A percentile compares a stretch with the other conserved stretches of the same genome.
These are phyloP conservation scores for Cryptococcus jaspeensis DNA, from an alignment of 1,284 basidiomycete genomes.

Conservation along the genomic window DNA sequence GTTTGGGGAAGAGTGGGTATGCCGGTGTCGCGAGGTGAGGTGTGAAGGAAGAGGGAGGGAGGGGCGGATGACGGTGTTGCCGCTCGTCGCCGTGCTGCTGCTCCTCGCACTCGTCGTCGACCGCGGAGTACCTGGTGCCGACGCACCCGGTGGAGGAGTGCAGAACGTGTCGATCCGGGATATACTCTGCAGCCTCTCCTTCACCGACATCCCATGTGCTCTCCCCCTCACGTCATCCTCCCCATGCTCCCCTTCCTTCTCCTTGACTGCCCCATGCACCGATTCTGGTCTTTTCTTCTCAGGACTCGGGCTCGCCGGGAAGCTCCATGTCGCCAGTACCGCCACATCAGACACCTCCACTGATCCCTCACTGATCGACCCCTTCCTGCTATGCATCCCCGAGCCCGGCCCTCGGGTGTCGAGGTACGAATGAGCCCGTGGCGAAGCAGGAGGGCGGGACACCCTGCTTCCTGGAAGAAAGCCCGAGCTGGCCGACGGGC, in stretches of 20 bases:
- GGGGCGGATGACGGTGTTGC: conserved; percentile 4
- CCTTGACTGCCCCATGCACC: background rate
- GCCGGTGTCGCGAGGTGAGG: conserved; percentile 14
- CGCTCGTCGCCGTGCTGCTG: background rate
- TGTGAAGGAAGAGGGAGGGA: conserved; percentile 14
- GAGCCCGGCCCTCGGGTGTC: conserved; percentile 1
- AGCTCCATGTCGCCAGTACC: conserved; percentile 26
- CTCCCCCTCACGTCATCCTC: background rate
- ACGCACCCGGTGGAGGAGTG: background rate
- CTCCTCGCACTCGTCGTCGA: background rate
- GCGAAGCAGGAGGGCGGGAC: conserved; percentile 1
- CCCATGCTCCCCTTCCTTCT: background rate
- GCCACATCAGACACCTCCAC: conserved; percentile 20
- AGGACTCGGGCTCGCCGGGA: conserved; percentile 9
- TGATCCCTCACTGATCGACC: conserved; percentile 4
- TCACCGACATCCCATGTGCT: conserved; percentile 9
- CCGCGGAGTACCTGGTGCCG: background rate
- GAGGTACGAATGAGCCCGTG: conserved; percentile 12
- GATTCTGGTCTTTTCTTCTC: background rate
- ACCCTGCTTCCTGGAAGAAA: background rate
- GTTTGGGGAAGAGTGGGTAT: conserved; percentile 23
- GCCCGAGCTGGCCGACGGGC: background rate
- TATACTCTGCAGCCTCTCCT: conserved; percentile 18
- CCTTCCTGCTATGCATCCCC: background rate
- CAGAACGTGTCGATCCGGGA: conserved; percentile 15